A percentile compares a stretch with the other conserved stretches of the same genome.
phyloP scores from a whole-genome alignment of 139 green algal species.

The Haematococcus sp. region DNA sequence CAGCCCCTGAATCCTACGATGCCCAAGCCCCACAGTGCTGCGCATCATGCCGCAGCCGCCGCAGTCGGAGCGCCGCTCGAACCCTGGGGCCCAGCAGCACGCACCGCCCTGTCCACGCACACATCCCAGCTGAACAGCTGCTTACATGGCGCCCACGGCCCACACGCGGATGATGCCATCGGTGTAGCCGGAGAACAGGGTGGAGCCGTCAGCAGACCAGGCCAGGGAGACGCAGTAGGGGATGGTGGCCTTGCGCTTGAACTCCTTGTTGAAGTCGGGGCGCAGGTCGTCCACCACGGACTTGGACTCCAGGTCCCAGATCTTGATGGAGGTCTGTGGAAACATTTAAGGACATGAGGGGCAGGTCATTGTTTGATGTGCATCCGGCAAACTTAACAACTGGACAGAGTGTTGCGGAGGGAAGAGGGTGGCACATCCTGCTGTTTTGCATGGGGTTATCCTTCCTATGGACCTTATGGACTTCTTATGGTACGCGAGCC shows the following conservation, averaged over 20 bases:
- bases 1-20: no score
- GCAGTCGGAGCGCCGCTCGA: no score
- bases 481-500: no score
- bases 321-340: constrained; percentile 73
- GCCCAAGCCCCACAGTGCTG: no score
- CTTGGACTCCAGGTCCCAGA: constrained; percentile 99
- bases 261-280: constrained; percentile 58
- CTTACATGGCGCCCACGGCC: constrained; percentile 24
- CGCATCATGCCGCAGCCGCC: no score
- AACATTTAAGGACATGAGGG: not conserved
- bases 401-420: not conserved
- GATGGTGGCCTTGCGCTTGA: constrained; percentile 69
- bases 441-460: no score
- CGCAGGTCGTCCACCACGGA: constrained; percentile 89
- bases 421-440: no score
- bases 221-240: constrained; percentile 94
- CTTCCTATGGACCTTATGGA: no score
- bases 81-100: no score
- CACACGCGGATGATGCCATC: constrained; percentile 66
- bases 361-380: not conserved
- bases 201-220: constrained; percentile 96
- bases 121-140: no score
- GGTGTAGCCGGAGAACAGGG: constrained; percentile 86
- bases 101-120: no score
- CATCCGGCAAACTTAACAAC: not conserved